Percentiles rank a stretch among this genome's conserved stretches.
phyloP scores from a whole-genome alignment of 345 rosid genomes.

The Excoecaria cochinchinensis region DNA sequence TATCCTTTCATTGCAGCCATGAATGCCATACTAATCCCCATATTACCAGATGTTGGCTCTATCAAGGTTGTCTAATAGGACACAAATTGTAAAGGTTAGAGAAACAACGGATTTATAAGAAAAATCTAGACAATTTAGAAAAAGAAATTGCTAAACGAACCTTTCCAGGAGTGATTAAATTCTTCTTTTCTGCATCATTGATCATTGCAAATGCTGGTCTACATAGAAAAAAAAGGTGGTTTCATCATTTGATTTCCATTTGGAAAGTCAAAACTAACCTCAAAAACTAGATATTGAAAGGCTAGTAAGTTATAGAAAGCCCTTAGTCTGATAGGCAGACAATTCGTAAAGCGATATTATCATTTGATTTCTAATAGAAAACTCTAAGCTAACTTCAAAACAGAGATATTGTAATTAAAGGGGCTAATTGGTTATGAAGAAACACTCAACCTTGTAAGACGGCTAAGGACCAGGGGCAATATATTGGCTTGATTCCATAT shows the following conservation, averaged over 20 bases:
- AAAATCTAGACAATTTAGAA: not conserved
- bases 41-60: constrained; percentile 97
- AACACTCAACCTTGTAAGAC: too few relatives aligned
- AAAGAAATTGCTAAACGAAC: constrained; percentile 30
- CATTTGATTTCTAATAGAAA: too few relatives aligned
- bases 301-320: too few relatives aligned
- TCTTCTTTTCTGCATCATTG: constrained; percentile 70
- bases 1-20: constrained; percentile 93
- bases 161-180: constrained; percentile 75
- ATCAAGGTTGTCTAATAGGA: constrained; percentile 67
- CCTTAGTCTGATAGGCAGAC: too few relatives aligned
- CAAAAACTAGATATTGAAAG: too few relatives aligned
- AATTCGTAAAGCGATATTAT: too few relatives aligned
- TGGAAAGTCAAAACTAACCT: not conserved
- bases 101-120: not conserved
- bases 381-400: too few relatives aligned
- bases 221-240: not conserved
- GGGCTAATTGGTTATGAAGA: too few relatives aligned
- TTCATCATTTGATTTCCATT: not conserved
- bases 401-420: too few relatives aligned
- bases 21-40: constrained; percentile 97
- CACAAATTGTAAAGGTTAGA: not conserved
- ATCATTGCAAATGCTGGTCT: constrained; percentile 95
- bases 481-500: too few relatives aligned
- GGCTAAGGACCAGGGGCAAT: too few relatives aligned